Evolutionary conservation across 257 asterid species (phyloP).

Genomic region (Anisodus tanguticus): DNA sequence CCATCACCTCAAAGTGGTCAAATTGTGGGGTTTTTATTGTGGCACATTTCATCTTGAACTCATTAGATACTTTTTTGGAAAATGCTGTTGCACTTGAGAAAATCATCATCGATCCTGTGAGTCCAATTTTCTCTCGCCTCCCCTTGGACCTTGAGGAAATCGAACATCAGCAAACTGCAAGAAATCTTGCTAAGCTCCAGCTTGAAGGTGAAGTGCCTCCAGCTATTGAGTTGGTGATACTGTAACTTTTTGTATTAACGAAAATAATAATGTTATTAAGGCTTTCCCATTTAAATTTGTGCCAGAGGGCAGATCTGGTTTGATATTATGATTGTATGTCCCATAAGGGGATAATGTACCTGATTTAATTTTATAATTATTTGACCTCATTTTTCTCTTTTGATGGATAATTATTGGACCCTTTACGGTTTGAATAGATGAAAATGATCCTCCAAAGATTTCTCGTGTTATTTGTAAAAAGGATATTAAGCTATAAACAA

Average conservation of each 20-base stretch:
- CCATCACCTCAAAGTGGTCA: slow-evolving; percentile 15
- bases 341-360: background rate
- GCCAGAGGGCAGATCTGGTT: background rate
- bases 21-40: background rate
- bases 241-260: background rate
- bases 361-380: too few species aligned
- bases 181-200: slow-evolving; percentile 1
- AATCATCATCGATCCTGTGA: background rate
- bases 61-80: background rate
- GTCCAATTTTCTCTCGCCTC: background rate
- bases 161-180: background rate
- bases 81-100: background rate
- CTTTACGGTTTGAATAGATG: too few species aligned
- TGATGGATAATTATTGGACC: too few species aligned
- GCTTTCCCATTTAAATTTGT: background rate
- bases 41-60: background rate
- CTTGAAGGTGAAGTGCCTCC: slow-evolving; percentile 4
- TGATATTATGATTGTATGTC: background rate
- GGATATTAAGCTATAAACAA: too few species aligned
- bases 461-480: too few species aligned
- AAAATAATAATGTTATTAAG: background rate
- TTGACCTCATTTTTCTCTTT: too few species aligned
- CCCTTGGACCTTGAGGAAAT: background rate
- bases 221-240: background rate
- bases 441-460: too few species aligned